Evolutionary conservation across 1,284 basidiomycete species (phyloP).

Genomic region (Pseudozyma tsukubaensis): DNA sequence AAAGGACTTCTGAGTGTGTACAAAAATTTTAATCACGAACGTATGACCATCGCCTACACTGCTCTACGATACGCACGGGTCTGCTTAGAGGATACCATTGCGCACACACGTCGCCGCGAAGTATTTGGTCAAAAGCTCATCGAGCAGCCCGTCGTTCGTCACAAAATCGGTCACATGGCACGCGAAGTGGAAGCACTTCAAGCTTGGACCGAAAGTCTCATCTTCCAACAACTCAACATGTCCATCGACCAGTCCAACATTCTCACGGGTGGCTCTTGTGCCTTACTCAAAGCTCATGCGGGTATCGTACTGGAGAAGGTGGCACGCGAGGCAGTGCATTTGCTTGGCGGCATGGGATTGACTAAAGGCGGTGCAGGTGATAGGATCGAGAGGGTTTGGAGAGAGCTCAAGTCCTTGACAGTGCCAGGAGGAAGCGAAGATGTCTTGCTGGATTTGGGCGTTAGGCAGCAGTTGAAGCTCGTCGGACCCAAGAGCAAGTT

Average conservation of each 20-base stretch:
- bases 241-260: slow-evolving; percentile 46
- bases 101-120: slow-evolving; percentile 48
- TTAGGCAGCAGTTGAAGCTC: slow-evolving; percentile 59
- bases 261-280: slow-evolving; percentile 55
- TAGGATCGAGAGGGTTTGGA: slow-evolving; percentile 57
- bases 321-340: slow-evolving; percentile 48
- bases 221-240: slow-evolving; percentile 55
- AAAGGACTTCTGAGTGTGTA: slow-evolving; percentile 56
- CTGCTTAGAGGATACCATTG: slow-evolving; percentile 55
- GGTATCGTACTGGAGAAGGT: slow-evolving; percentile 58
- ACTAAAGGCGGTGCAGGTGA: slow-evolving; percentile 60
- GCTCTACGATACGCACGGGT: slow-evolving; percentile 55
- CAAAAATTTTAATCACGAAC: slow-evolving; percentile 56
- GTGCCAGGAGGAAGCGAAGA: slow-evolving; percentile 60
- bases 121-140: slow-evolving; percentile 60
- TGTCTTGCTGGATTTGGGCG: slow-evolving; percentile 58
- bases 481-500: slow-evolving; percentile 45
- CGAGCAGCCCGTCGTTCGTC: slow-evolving; percentile 61
- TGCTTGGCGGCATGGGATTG: slow-evolving; percentile 60
- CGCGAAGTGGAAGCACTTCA: slow-evolving; percentile 61
- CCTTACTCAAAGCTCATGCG: slow-evolving; percentile 61
- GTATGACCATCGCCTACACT: slow-evolving; percentile 54
- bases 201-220: slow-evolving; percentile 53
- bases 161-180: slow-evolving; percentile 63
- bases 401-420: slow-evolving; percentile 54